Evolutionary conservation across 2,329 filamentous ascomycete genomes (phyloP), one percentile per base, ranked within the genome.

Genomic region (Talaromyces atroroseus): DNA sequence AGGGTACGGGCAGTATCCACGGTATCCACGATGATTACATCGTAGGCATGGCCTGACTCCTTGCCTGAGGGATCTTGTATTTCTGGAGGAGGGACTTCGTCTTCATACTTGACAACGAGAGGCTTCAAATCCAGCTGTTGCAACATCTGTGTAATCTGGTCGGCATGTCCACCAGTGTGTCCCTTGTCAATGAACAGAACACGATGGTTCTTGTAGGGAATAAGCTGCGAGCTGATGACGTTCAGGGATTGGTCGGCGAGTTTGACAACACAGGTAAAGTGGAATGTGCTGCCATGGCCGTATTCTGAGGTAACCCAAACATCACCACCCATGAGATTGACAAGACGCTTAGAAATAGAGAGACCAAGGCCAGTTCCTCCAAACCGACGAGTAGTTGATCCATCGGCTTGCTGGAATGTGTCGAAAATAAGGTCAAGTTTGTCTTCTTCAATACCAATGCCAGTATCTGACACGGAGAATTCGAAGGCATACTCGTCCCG

Each of bases 381-480:
- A 70, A 96, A 96, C 68, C 94, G 94, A 64, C 91, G 84, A 2
- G 92, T 96, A 75, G 94, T 96, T 24, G 91, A 96, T 26, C 92
- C 92, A 69, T 96, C 92, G 23, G 92, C 92, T 76, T 96, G 92
- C 73, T 96, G 92, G 82, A 96, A 96, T 1, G 92, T 96, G 74
- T 96, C 92, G 73, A 96, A 96, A 67, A 96, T 96, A 60, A 96
- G 80, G 65, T 95, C 90, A 49, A 96, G 82, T 76, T 96, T 96
- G 75, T 96, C 90, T 60, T 87, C 82, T 63, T 91, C 89, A 65
- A 96, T 96, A 63, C 92, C 92, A 66, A 96, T 96, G 62, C 92
- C 92, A 45, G 92, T 96, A 70, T 96, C 92, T 21, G 88, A 87
- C 20, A 96, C 92, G 55, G 92, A 86, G 73, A 96, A 96, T 74